phyloP scores from a whole-genome alignment of 192 early-diverging fungal genomes.

The Coemansia sp. region DNA sequence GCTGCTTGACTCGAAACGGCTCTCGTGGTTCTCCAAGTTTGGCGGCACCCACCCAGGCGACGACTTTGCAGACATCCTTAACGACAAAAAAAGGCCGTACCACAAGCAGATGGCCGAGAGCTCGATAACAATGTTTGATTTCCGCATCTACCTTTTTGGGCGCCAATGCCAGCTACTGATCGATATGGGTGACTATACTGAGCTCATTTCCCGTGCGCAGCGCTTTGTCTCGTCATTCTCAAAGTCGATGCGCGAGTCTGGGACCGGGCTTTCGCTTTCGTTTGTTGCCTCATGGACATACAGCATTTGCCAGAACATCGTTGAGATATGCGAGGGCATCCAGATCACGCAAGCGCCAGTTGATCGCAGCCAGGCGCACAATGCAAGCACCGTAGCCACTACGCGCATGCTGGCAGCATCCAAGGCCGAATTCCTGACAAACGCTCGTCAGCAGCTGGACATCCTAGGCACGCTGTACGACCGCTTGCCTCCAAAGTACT shows the following conservation, averaged over 20 bases:
- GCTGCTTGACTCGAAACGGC: conserved; percentile 76
- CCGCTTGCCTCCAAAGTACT: conserved; percentile 16
- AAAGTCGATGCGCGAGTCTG: conserved; percentile 33
- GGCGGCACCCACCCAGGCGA: conserved; percentile 85
- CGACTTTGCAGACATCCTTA: conserved; percentile 81
- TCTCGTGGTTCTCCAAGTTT: conserved; percentile 94
- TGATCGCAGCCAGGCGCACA: background rate
- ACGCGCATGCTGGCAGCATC: conserved; percentile 29
- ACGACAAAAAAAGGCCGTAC: conserved; percentile 78
- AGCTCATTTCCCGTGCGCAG: conserved; percentile 42
- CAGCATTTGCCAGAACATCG: conserved; percentile 47
- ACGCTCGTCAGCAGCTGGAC: conserved; percentile 48
- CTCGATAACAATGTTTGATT: conserved; percentile 92
- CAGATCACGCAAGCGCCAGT: conserved; percentile 16
- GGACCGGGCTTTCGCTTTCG: conserved; percentile 31
- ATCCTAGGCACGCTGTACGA: conserved; percentile 37
- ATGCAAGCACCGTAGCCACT: conserved; percentile 1
- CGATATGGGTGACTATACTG: conserved; percentile 55
- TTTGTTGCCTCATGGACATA: conserved; percentile 54
- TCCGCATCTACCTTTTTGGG: conserved; percentile 93
- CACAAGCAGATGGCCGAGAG: conserved; percentile 88
- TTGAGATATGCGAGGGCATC: conserved; percentile 51
- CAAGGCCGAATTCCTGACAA: conserved; percentile 53
- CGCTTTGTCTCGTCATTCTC: conserved; percentile 39
- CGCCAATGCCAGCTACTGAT: conserved; percentile 83